Base-by-base conservation (phyloP, 2,329 filamentous ascomycete species). In the Diaporthe caulivora region DNA sequence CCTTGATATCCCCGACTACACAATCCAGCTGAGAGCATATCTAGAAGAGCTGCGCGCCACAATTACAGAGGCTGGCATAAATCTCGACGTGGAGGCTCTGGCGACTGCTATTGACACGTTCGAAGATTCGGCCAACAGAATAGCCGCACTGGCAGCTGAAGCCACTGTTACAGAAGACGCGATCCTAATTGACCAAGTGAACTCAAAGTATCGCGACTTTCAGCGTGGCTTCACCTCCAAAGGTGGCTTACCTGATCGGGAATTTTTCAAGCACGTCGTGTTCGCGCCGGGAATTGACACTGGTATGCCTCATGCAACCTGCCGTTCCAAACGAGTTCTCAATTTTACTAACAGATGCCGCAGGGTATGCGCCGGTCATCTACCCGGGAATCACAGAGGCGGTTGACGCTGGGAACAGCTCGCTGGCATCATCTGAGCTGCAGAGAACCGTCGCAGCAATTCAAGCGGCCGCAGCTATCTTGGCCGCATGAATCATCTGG, bases 171-270 rank as follows among this genome's bases (percentile, higher is more conserved):
- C 62, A 15, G 62, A 15, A 29, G 62, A 65, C 26, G n/a, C 0
- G 21, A n/a, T 49, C 18, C 62, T 65, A 26, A 15, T 65, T 1
- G 62, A 51, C 13, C 44, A 21, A 40, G 62, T 65, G 15, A 65
- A 65, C n/a, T 37, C 62, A 18, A 65, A 65, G n/a, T 65, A 65
- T 51, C 62, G 62, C n/a, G 62, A 65, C 24, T 65, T 65, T 15
- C 62, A 65, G 42, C 62, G 62, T 26, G 62, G 62, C n/a, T 65
- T 65, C 42, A 26, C 62, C 62, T 65, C 62, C 7, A 44, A 65
- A 18, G 62, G 62, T 29, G 62, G 62, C 29, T 10, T 65, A 18
- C 62, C 62, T 37, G 44, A 65, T 15, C 44, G 62, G 10, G 42
- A 8, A 3, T 65, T 65, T 21, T 65, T 65, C 21, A 51, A 9